Evolutionary conservation across 2,329 filamentous ascomycete species (phyloP).

Genomic region (Acrodontium crateriforme): DNA sequence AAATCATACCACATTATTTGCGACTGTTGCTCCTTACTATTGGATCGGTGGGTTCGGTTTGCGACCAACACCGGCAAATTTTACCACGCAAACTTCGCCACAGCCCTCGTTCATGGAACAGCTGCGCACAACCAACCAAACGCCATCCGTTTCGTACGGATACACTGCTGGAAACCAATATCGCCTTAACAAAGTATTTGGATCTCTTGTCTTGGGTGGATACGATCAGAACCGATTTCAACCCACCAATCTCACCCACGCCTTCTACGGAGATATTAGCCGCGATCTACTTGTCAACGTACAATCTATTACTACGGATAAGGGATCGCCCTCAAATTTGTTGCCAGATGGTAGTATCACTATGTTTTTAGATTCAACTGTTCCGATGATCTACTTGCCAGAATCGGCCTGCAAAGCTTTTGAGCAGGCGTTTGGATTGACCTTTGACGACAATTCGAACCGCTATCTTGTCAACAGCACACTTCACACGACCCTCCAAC

Average conservation of each 20-base stretch:
- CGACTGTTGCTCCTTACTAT: slow-evolving; percentile 8
- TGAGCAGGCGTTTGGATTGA: slow-evolving; percentile 23
- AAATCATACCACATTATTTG: slow-evolving; percentile 11
- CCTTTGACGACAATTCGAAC: slow-evolving; percentile 15
- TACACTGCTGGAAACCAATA: slow-evolving; percentile 28
- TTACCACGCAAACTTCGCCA: slow-evolving; percentile 20
- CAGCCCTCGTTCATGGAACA: slow-evolving; percentile 22
- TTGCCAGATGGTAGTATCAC: slow-evolving; percentile 17
- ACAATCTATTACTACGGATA: slow-evolving; percentile 15
- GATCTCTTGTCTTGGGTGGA: slow-evolving; percentile 26
- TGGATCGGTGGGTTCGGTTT: slow-evolving; percentile 23
- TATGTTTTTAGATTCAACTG: slow-evolving; percentile 49
- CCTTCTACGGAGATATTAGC: slow-evolving; percentile 18
- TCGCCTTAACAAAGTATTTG: slow-evolving; percentile 21
- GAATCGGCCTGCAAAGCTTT: slow-evolving; percentile 24
- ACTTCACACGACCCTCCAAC: slow-evolving; percentile 14
- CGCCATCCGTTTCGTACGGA: slow-evolving; percentile 23
- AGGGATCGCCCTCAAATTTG: slow-evolving; percentile 11
- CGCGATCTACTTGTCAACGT: slow-evolving; percentile 22
- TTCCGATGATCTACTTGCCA: slow-evolving; percentile 52
- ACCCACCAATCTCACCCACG: slow-evolving; percentile 19
- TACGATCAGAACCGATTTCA: slow-evolving; percentile 25
- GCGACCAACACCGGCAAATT: slow-evolving; percentile 23
- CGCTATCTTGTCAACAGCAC: slow-evolving; percentile 24
- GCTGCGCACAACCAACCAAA: slow-evolving; percentile 19